A percentile compares a stretch with the other conserved stretches of the same genome.
Conservation (phyloP, 2,329 filamentous ascomycete species). For the Scedosporium boydii region DNA sequence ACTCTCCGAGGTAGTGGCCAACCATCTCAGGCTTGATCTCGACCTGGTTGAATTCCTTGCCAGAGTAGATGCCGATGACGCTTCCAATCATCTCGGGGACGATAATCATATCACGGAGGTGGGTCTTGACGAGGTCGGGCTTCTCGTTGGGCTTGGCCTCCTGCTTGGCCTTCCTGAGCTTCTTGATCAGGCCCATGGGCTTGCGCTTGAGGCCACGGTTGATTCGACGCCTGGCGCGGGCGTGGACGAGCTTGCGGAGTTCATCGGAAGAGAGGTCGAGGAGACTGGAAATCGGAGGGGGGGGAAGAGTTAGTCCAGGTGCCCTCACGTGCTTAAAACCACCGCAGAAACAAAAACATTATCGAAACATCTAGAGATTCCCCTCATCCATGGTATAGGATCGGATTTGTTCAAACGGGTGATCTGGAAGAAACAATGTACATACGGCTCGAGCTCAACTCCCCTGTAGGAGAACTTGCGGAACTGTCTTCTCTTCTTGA, state of each 20-base stretch:
- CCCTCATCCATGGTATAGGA: too few relatives aligned
- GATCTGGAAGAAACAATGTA: slow-evolving; percentile 15
- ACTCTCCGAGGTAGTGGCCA: slow-evolving; percentile 97
- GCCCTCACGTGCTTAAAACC: background rate
- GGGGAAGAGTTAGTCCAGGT: background rate
- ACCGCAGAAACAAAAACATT: background rate
- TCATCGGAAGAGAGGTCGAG: slow-evolving; percentile 97
- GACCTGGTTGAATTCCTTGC: slow-evolving; percentile 99
- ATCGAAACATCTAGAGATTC: background rate
- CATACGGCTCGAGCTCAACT: slow-evolving; percentile 98
- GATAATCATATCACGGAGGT: slow-evolving; percentile 99
- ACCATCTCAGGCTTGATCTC: slow-evolving; percentile 99
- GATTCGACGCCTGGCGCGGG: slow-evolving; percentile 96
- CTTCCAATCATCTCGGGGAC: slow-evolving; percentile 99
- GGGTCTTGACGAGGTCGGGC: slow-evolving; percentile 98
- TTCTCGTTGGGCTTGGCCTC: slow-evolving; percentile 99
- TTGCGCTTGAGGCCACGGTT: slow-evolving; percentile 99
- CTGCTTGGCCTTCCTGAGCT: slow-evolving; percentile 99
- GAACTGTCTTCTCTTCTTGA: slow-evolving; percentile 99
- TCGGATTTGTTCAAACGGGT: background rate
- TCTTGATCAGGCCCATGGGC: slow-evolving; percentile 99
- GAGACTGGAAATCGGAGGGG: slow-evolving; percentile 53
- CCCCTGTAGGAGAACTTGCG: slow-evolving; percentile 99
- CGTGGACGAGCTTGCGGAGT: slow-evolving; percentile 98
- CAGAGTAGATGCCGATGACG: slow-evolving; percentile 98